Conservation (phyloP, 2,329 filamentous ascomycete genomes). For the Fusarium metavorans region DNA sequence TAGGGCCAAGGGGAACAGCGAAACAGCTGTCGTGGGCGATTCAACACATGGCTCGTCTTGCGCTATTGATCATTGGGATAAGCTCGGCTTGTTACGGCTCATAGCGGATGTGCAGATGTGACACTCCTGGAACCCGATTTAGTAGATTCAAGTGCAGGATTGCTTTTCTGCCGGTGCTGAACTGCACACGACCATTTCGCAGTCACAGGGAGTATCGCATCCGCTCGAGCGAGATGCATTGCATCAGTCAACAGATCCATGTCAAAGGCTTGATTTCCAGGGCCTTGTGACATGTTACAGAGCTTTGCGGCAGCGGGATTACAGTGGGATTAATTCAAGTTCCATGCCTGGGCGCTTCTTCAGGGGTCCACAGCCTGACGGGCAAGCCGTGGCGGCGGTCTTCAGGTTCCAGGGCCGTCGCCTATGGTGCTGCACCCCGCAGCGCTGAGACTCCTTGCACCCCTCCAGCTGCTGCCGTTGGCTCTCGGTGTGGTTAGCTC, state of each 20-base stretch:
- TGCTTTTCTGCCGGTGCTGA: background rate
- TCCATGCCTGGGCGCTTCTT: background rate
- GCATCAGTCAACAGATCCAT: background rate
- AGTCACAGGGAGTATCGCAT: background rate
- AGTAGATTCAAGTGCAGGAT: background rate
- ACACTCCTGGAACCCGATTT: background rate
- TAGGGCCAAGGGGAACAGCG: constrained; percentile 36
- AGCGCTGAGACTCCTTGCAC: constrained; percentile 21
- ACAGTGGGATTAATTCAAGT: background rate
- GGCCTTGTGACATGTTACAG: constrained; percentile 1
- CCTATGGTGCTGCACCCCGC: constrained; percentile 29
- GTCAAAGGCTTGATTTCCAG: background rate
- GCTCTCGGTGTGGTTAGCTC: constrained; percentile 21
- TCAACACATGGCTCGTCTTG: constrained; percentile 17
- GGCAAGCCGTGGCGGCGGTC: background rate
- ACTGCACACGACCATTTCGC: background rate
- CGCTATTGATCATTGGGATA: constrained; percentile 6
- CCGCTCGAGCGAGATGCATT: background rate
- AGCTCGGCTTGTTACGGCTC: constrained; percentile 32
- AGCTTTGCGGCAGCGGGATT: background rate
- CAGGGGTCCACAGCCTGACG: background rate
- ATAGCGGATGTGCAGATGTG: constrained; percentile 1
- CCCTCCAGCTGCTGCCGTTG: constrained; percentile 34
- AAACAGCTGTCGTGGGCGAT: constrained; percentile 12
- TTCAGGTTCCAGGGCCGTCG: background rate